These are phyloP conservation scores for Fragosphaeria purpurea DNA, from an alignment of 2,329 filamentous ascomycete genomes.

Conservation along the genomic window DNA sequence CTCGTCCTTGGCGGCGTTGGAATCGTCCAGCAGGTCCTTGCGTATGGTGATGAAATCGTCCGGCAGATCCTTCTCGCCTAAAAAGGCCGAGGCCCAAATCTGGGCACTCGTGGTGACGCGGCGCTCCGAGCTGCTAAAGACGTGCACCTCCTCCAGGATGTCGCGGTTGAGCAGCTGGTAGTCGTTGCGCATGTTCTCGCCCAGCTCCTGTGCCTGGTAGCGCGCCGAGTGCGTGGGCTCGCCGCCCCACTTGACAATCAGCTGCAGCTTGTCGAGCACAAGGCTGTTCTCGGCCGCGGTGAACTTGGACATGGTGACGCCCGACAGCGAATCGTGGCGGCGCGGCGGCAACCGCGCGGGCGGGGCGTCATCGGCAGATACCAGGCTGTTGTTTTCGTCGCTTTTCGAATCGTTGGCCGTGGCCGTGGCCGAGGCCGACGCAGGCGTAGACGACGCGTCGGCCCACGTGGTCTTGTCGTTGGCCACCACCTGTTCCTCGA, in stretches of 20 bases:
- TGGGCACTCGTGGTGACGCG: slow-evolving; percentile 93
- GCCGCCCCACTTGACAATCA: slow-evolving; percentile 98
- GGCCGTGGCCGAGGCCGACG: not conserved
- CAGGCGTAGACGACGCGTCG: no score
- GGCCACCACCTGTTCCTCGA: slow-evolving; percentile 25
- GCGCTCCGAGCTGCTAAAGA: slow-evolving; percentile 92
- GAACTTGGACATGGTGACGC: slow-evolving; percentile 84
- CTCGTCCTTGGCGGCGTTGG: slow-evolving; percentile 95
- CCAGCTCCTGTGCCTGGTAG: slow-evolving; percentile 91
- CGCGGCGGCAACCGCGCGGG: slow-evolving; percentile 38
- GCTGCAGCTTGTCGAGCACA: slow-evolving; percentile 87
- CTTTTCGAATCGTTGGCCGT: slow-evolving; percentile 8
- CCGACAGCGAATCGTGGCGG: slow-evolving; percentile 76
- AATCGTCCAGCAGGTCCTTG: slow-evolving; percentile 93
- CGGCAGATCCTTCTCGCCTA: slow-evolving; percentile 75
- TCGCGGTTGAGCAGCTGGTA: slow-evolving; percentile 86
- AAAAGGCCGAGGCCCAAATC: slow-evolving; percentile 85
- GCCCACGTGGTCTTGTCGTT: not conserved
- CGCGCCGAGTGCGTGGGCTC: slow-evolving; percentile 95
- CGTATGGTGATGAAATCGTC: slow-evolving; percentile 82
- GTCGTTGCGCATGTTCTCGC: slow-evolving; percentile 92
- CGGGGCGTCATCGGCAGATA: slow-evolving; percentile 12
- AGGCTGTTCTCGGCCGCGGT: slow-evolving; percentile 89
- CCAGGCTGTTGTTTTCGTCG: slow-evolving; percentile 11
- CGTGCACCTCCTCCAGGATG: slow-evolving; percentile 81